Percentiles rank a stretch among this genome's conserved stretches.
Conservation (phyloP, 164 flowering plant genomes). For the Taxillus chinensis region DNA sequence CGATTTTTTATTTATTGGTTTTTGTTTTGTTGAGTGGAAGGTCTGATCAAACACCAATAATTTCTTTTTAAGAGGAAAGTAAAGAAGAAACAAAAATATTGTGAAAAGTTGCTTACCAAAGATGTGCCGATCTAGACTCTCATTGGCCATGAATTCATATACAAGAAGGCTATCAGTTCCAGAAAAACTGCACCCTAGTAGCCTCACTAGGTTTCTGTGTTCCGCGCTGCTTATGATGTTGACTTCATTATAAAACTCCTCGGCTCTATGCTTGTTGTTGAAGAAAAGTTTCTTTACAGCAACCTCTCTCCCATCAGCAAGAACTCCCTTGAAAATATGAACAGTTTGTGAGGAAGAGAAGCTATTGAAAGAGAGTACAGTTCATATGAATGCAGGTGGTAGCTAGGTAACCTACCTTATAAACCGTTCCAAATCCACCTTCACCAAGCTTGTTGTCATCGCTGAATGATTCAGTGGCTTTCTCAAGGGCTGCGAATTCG, state of each 20-base stretch:
- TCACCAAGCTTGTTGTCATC: slow-evolving; percentile 57
- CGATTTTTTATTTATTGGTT: too few species aligned
- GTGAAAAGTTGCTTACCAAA: slow-evolving; percentile 32
- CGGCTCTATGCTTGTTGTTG: slow-evolving; percentile 64
- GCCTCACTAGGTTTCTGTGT: slow-evolving; percentile 61
- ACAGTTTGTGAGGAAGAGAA: too few species aligned
- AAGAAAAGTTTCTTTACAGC: slow-evolving; percentile 75
- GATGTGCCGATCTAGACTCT: slow-evolving; percentile 63
- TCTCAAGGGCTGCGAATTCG: too few species aligned
- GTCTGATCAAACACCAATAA: too few species aligned
- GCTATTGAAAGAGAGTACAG: too few species aligned
- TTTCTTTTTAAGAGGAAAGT: too few species aligned
- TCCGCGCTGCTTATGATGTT: slow-evolving; percentile 59
- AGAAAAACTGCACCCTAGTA: slow-evolving; percentile 67
- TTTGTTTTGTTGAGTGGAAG: too few species aligned
- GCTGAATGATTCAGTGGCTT: too few species aligned
- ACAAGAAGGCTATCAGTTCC: slow-evolving; percentile 79
- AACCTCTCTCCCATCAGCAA: slow-evolving; percentile 68
- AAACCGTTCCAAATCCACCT: slow-evolving; percentile 74
- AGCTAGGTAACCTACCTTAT: slow-evolving; percentile 31
- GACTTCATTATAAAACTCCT: slow-evolving; percentile 72
- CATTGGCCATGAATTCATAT: slow-evolving; percentile 53
- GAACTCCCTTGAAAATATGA: slow-evolving; percentile 39
- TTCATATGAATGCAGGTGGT: too few species aligned
- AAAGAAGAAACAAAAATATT: too few species aligned